Conservation (phyloP, 2,329 filamentous ascomycete genomes). For the Cladobotryum mycophilum region DNA sequence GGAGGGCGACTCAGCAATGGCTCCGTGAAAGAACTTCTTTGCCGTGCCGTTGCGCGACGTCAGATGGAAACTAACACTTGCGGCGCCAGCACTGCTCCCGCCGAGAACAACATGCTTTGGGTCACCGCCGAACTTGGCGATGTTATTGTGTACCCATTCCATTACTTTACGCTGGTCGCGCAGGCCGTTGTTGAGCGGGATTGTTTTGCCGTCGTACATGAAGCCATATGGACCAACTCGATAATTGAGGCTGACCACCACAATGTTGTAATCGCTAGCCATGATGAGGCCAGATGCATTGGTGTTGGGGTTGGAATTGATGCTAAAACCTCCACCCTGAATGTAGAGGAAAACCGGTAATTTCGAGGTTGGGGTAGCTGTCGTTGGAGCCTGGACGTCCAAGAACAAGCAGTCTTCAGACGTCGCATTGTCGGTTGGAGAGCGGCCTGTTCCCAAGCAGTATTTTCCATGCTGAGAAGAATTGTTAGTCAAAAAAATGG, state of each 20-base stretch:
- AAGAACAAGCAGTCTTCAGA: slow-evolving; percentile 66
- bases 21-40: slow-evolving; percentile 44
- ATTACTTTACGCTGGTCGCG: slow-evolving; percentile 64
- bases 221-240: slow-evolving; percentile 71
- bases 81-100: slow-evolving; percentile 63
- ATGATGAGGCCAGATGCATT: slow-evolving; percentile 56
- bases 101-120: slow-evolving; percentile 61
- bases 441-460: slow-evolving; percentile 26
- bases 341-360: slow-evolving; percentile 58
- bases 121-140: slow-evolving; percentile 62
- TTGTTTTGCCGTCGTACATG: slow-evolving; percentile 51
- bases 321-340: slow-evolving; percentile 57
- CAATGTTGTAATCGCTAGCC: slow-evolving; percentile 51
- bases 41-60: slow-evolving; percentile 46
- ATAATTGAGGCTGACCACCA: slow-evolving; percentile 71
- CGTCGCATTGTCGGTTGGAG: slow-evolving; percentile 20
- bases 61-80: slow-evolving; percentile 58
- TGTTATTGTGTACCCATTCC: slow-evolving; percentile 63
- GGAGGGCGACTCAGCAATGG: slow-evolving; percentile 44
- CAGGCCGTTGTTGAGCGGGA: slow-evolving; percentile 61
- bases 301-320: slow-evolving; percentile 42
- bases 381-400: slow-evolving; percentile 55
- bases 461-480: slow-evolving; percentile 4
- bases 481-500: not conserved
- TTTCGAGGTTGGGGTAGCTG: slow-evolving; percentile 40